These are phyloP conservation scores for Aspergillus steynii DNA, from an alignment of 495 filamentous ascomycete genomes.

Conservation along the genomic window DNA sequence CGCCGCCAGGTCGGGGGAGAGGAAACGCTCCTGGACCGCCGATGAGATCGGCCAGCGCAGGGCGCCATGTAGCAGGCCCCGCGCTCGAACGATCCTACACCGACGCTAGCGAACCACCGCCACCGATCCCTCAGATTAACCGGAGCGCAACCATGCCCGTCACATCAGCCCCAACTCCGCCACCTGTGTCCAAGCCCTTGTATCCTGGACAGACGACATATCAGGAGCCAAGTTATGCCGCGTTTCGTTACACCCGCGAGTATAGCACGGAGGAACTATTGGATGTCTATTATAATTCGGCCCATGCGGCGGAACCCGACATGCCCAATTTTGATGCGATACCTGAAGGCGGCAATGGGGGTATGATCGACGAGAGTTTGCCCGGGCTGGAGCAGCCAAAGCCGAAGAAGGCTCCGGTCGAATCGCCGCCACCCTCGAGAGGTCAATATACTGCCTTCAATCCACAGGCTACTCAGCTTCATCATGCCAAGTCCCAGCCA, in stretches of 20 bases:
- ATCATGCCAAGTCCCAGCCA: constrained; percentile 66
- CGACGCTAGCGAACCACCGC: constrained; percentile 32
- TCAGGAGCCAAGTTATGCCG: constrained; percentile 28
- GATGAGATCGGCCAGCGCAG: constrained; percentile 29
- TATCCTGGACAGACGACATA: constrained; percentile 39
- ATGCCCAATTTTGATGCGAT: constrained; percentile 77
- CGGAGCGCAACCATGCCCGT: constrained; percentile 45
- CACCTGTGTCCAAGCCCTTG: constrained; percentile 21
- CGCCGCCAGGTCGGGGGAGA: constrained; percentile 23
- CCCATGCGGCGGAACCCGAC: constrained; percentile 48
- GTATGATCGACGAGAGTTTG: constrained; percentile 54
- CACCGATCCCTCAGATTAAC: constrained; percentile 29
- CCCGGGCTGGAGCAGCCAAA: constrained; percentile 43
- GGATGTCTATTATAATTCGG: constrained; percentile 42
- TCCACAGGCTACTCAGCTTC: constrained; percentile 35
- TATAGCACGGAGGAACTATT: constrained; percentile 33
- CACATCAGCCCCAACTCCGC: constrained; percentile 13
- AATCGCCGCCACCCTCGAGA: constrained; percentile 15
- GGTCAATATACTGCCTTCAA: constrained; percentile 39
- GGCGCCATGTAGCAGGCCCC: constrained; percentile 18
- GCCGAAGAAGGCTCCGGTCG: constrained; percentile 22
- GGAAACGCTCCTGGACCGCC: constrained; percentile 26
- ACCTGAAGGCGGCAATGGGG: constrained; percentile 36
- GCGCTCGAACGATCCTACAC: constrained; percentile 27
- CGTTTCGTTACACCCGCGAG: constrained; percentile 9